Percentiles rank a stretch among this genome's conserved stretches.
These are phyloP conservation scores for Usnea hakonensis DNA, from an alignment of 495 filamentous ascomycete genomes.

Conservation along the genomic window DNA sequence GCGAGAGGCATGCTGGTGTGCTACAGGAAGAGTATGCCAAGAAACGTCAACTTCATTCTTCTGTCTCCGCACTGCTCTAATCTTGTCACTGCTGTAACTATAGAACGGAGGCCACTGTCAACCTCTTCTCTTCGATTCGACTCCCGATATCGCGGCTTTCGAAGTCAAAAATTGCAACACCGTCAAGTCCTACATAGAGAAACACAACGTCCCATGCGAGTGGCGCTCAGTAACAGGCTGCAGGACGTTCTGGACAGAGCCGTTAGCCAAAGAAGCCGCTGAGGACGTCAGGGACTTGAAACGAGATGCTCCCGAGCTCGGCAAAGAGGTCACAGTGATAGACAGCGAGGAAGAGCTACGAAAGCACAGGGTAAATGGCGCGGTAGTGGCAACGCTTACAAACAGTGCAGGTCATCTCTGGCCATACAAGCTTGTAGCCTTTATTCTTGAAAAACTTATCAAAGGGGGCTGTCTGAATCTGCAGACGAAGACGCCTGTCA, in stretches of 20 bases:
- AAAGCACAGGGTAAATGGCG: slow-evolving; percentile 36
- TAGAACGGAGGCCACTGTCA: slow-evolving; percentile 73
- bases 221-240: slow-evolving; percentile 45
- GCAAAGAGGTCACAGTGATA: slow-evolving; percentile 21
- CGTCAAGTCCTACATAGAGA: slow-evolving; percentile 43
- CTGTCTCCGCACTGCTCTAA: not conserved
- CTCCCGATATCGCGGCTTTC: slow-evolving; percentile 49
- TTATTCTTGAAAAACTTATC: slow-evolving; percentile 52
- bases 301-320: slow-evolving; percentile 45
- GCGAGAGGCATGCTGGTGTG: slow-evolving; percentile 69
- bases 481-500: slow-evolving; percentile 66
- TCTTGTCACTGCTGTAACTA: not conserved
- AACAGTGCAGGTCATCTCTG: slow-evolving; percentile 48
- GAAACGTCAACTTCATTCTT: not conserved
- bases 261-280: slow-evolving; percentile 40
- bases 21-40: slow-evolving; percentile 52
- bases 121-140: slow-evolving; percentile 47
- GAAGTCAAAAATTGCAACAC: slow-evolving; percentile 53
- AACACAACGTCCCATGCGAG: slow-evolving; percentile 53
- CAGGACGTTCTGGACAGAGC: slow-evolving; percentile 44
- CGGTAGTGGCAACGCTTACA: slow-evolving; percentile 36
- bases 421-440: slow-evolving; percentile 75
- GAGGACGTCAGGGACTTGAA: slow-evolving; percentile 36
- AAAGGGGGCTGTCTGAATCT: slow-evolving; percentile 49
- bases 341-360: slow-evolving; percentile 26